A percentile compares a stretch with the other conserved stretches of the same genome.
phyloP scores from a whole-genome alignment of 225 moss, liverwort and hornwort genomes.

The Ulota crispa region DNA sequence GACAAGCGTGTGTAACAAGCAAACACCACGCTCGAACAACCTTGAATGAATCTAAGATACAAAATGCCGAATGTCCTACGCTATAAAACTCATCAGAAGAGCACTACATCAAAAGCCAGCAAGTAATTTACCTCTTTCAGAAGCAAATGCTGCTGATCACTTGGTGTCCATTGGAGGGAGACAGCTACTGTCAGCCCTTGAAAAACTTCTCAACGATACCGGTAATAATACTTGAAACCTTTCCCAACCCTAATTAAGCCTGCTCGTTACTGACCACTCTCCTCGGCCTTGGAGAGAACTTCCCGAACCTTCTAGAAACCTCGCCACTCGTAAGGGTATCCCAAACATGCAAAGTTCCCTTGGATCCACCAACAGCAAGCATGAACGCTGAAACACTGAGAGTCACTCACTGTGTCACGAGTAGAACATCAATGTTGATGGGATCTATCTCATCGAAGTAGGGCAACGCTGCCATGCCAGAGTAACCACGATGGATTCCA shows the following conservation, averaged over 20 bases:
- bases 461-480: conserved; percentile 92
- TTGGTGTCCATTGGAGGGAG: conserved; percentile 29
- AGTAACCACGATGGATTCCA: conserved; percentile 93
- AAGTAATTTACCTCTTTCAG: conserved; percentile 2
- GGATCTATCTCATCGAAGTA: conserved; percentile 99
- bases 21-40: conserved; percentile 26
- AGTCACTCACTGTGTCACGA: conserved; percentile 84
- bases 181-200: conserved; percentile 25
- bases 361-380: conserved; percentile 61
- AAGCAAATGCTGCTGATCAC: conserved; percentile 15
- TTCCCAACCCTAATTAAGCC: conserved; percentile 18
- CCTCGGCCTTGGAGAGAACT: conserved; percentile 42
- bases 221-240: neutral
- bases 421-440: conserved; percentile 85
- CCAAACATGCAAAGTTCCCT: conserved; percentile 57
- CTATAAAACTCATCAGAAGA: neutral
- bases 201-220: neutral
- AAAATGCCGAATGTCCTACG: conserved; percentile 24
- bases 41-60: conserved; percentile 34
- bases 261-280: conserved; percentile 25
- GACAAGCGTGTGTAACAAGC: conserved; percentile 24
- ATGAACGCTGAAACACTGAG: conserved; percentile 25
- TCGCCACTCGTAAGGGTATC: conserved; percentile 49
- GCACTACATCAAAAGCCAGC: conserved; percentile 12
- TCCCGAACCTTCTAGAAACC: conserved; percentile 49